Percentiles rank a stretch among this genome's conserved stretches.
phyloP scores from a whole-genome alignment of 805 yeast genomes.

The Candida sanyiensis region DNA sequence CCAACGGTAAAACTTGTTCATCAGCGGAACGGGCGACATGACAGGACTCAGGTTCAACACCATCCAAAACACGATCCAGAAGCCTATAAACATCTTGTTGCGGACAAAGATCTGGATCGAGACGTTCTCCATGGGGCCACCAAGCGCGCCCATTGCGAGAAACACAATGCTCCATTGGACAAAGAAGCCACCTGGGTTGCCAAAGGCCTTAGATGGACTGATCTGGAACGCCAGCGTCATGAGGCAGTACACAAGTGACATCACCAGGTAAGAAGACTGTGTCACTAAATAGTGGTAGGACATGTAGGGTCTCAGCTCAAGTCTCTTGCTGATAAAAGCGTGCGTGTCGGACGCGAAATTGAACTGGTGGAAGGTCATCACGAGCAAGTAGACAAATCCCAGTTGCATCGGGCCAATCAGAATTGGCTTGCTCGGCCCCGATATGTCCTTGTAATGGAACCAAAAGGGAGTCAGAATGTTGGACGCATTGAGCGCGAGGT shows the following conservation, averaged over 20 bases:
- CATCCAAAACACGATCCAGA: constrained; percentile 65
- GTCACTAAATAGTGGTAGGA: constrained; percentile 43
- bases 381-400: constrained; percentile 61
- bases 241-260: constrained; percentile 49
- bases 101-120: constrained; percentile 43
- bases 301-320: constrained; percentile 32
- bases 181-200: constrained; percentile 52
- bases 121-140: constrained; percentile 58
- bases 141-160: constrained; percentile 62
- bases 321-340: constrained; percentile 21
- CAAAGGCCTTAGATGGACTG: constrained; percentile 45
- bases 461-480: constrained; percentile 15
- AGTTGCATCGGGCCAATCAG: constrained; percentile 57
- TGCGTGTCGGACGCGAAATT: constrained; percentile 49
- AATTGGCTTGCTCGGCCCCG: constrained; percentile 40
- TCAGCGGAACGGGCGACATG: constrained; percentile 45
- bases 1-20: constrained; percentile 31
- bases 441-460: constrained; percentile 31
- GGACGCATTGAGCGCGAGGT: constrained; percentile 26
- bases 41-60: constrained; percentile 56
- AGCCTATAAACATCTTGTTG: constrained; percentile 58
- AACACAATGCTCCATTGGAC: constrained; percentile 59
- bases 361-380: constrained; percentile 63
- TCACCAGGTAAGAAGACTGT: constrained; percentile 42
- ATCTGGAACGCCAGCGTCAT: constrained; percentile 61